Evolutionary conservation across 768 basidiomycete species (phyloP).

Genomic region (Lentinus tigrinus): DNA sequence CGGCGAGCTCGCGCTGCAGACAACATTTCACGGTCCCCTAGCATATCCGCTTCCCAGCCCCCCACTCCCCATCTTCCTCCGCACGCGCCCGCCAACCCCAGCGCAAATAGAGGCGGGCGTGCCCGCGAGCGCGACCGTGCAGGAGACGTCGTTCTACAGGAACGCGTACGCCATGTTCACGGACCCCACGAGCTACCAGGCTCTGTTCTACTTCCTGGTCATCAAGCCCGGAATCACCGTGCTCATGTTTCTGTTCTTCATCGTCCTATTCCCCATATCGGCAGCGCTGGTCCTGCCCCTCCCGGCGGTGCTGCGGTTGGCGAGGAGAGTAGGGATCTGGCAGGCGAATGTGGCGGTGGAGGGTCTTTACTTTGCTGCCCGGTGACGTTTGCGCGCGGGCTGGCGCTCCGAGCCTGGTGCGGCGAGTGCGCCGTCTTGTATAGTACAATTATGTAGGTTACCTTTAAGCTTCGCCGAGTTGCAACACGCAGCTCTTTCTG

Average conservation of each 20-base stretch:
- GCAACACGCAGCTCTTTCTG: not conserved
- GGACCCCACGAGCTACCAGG: conserved; percentile 79
- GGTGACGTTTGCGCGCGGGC: conserved; percentile 18
- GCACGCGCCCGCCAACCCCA: conserved; percentile 47
- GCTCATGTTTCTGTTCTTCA: conserved; percentile 52
- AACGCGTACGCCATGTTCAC: conserved; percentile 85
- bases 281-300: conserved; percentile 64
- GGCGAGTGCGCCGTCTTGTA: not conserved
- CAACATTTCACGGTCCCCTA: conserved; percentile 65
- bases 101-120: conserved; percentile 50
- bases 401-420: not conserved
- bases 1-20: conserved; percentile 73
- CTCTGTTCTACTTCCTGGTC: conserved; percentile 85
- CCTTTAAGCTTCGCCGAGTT: not conserved
- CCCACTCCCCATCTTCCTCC: conserved; percentile 75
- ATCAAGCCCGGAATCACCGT: conserved; percentile 82
- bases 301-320: conserved; percentile 63
- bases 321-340: conserved; percentile 71
- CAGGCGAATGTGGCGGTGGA: conserved; percentile 83
- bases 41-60: conserved; percentile 63
- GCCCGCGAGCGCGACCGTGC: conserved; percentile 26
- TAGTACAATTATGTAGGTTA: conserved; percentile 15
- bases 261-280: conserved; percentile 57
- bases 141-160: conserved; percentile 75
- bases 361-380: conserved; percentile 49